phyloP scores from a whole-genome alignment of 2,329 filamentous ascomycete genomes.

The Calonectria hawksworthii region DNA sequence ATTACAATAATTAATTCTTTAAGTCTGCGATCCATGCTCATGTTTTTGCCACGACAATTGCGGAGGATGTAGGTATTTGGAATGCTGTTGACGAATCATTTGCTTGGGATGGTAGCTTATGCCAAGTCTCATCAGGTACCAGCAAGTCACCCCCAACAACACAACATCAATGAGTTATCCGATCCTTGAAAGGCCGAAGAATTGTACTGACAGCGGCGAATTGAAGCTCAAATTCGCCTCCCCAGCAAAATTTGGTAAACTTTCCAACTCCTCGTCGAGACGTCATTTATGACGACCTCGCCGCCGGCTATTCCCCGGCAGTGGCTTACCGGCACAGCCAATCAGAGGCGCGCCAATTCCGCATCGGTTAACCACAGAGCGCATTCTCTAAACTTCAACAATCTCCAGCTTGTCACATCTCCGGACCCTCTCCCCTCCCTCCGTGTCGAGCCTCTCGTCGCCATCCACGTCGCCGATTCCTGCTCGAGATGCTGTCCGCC shows the following conservation, averaged over 20 bases:
- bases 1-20: too few species aligned
- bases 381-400: conserved; percentile 45
- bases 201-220: not conserved
- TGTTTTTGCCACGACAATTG: not conserved
- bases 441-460: conserved; percentile 37
- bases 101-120: not conserved
- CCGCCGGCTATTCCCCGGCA: conserved; percentile 20
- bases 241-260: not conserved
- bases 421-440: conserved; percentile 35
- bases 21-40: not conserved
- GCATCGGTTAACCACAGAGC: conserved; percentile 12
- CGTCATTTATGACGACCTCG: not conserved
- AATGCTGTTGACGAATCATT: not conserved
- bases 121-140: not conserved
- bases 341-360: conserved; percentile 26
- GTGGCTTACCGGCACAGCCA: not conserved
- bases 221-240: not conserved
- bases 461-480: conserved; percentile 31
- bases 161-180: not conserved
- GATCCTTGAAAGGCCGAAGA: not conserved
- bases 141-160: not conserved
- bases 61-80: not conserved
- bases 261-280: not conserved
- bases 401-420: conserved; percentile 39
- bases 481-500: conserved; percentile 60